phyloP scores from a whole-genome alignment of 2,329 filamentous ascomycete species.

The Bipolaris zeicola region DNA sequence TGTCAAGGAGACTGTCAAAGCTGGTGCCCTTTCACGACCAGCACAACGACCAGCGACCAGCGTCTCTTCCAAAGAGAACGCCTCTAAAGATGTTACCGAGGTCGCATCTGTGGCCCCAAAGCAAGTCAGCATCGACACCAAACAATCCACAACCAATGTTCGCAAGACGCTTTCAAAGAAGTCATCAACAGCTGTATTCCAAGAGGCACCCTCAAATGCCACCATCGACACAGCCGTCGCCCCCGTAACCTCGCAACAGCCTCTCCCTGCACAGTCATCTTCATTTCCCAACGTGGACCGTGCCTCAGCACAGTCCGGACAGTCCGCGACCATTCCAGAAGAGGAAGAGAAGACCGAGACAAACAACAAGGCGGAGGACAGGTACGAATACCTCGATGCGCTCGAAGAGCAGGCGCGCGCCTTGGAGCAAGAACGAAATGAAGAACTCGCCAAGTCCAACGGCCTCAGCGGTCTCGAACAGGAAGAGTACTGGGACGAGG shows the following conservation, averaged over 20 bases:
- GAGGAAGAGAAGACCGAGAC: conserved; percentile 19
- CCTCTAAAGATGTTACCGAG: conserved; percentile 18
- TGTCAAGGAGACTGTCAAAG: conserved; percentile 50
- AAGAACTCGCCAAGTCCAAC: conserved; percentile 40
- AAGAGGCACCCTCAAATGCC: conserved; percentile 49
- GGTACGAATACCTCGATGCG: conserved; percentile 46
- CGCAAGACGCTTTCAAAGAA: conserved; percentile 60
- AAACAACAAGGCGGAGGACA: conserved; percentile 34
- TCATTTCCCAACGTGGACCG: conserved; percentile 32
- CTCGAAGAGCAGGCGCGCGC: conserved; percentile 46
- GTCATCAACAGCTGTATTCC: conserved; percentile 58
- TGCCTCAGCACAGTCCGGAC: conserved; percentile 24
- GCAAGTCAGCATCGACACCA: conserved; percentile 31
- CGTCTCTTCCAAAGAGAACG: conserved; percentile 28
- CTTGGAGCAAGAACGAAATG: conserved; percentile 46
- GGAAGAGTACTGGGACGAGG: conserved; percentile 75
- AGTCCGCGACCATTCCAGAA: conserved; percentile 23
- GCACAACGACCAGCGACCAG: conserved; percentile 62
- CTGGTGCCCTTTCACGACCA: conserved; percentile 59
- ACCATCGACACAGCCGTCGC: conserved; percentile 21
- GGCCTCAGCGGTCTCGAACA: conserved; percentile 51
- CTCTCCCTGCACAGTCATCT: conserved; percentile 28
- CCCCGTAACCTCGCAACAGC: conserved; percentile 29
- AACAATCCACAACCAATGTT: conserved; percentile 44
- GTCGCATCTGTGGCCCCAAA: conserved; percentile 31